Evolutionary conservation across 805 yeast genomes (phyloP).

Genomic region (Saccharomyces mikatae): DNA sequence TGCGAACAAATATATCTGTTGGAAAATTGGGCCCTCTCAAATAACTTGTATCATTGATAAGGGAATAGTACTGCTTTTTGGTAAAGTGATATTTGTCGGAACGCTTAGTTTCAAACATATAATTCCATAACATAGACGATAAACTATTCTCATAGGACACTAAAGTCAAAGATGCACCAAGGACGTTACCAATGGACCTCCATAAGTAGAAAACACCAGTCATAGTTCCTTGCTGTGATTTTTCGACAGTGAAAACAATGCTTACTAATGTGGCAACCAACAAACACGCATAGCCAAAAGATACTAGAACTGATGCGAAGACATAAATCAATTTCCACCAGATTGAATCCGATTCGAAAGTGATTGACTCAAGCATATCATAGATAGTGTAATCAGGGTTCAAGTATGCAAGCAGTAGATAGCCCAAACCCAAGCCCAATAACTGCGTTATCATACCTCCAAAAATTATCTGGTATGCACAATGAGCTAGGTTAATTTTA

Average conservation of each 20-base stretch:
- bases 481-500: conserved; percentile 22
- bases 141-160: conserved; percentile 32
- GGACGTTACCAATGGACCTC: conserved; percentile 41
- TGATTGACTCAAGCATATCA: background rate
- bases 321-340: conserved; percentile 28
- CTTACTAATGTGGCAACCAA: conserved; percentile 52
- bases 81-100: conserved; percentile 12
- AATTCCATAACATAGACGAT: conserved; percentile 26
- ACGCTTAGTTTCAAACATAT: conserved; percentile 17
- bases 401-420: conserved; percentile 12
- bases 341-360: conserved; percentile 11
- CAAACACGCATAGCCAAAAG: conserved; percentile 47
- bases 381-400: conserved; percentile 12
- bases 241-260: conserved; percentile 38
- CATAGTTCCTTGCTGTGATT: conserved; percentile 40
- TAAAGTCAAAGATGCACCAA: conserved; percentile 39
- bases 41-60: conserved; percentile 25
- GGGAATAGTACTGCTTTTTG: conserved; percentile 14
- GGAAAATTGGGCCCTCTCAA: conserved; percentile 21
- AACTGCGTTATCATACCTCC: conserved; percentile 19
- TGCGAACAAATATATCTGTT: conserved; percentile 6
- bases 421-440: conserved; percentile 13
- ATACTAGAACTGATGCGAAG: conserved; percentile 30
- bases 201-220: conserved; percentile 44
- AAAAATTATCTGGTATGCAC: conserved; percentile 22